Percentiles rank a stretch among this genome's conserved stretches.
Conservation (phyloP, 164 flowering plant genomes). For the Vitis amurensis region DNA sequence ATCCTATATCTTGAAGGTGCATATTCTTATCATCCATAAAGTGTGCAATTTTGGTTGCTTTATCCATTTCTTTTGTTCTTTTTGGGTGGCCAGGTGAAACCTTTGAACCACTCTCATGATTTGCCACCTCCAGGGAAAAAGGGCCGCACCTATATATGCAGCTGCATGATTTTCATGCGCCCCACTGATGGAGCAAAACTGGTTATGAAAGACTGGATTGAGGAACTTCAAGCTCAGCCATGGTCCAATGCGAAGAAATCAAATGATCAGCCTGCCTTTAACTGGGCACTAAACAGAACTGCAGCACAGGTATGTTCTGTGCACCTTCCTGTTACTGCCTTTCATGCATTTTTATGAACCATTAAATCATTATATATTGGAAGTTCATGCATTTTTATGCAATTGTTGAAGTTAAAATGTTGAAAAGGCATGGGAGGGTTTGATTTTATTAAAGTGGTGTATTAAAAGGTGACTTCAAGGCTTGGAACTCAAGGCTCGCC, state of each 20-base stretch:
- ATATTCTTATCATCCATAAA: no score
- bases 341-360: neutral
- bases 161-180: slow-evolving; percentile 92
- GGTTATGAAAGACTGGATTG: slow-evolving; percentile 91
- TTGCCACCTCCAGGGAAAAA: slow-evolving; percentile 98
- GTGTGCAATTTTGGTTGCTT: no score
- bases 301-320: slow-evolving; percentile 62
- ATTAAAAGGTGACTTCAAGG: no score
- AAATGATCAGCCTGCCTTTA: slow-evolving; percentile 96
- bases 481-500: no score
- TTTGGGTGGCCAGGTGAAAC: slow-evolving; percentile 71
- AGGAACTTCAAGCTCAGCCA: slow-evolving; percentile 84
- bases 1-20: no score
- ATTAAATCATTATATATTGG: no score
- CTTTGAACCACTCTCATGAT: slow-evolving; percentile 79
- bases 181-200: slow-evolving; percentile 86
- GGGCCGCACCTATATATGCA: slow-evolving; percentile 92
- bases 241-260: slow-evolving; percentile 83
- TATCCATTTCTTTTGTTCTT: neutral
- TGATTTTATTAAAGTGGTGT: no score
- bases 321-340: neutral
- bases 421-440: no score
- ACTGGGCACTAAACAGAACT: slow-evolving; percentile 88
- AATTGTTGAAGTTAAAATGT: no score
- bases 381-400: no score